These are phyloP conservation scores for Aspergillus sparsus DNA, from an alignment of 495 filamentous ascomycete species.

Conservation along the genomic window DNA sequence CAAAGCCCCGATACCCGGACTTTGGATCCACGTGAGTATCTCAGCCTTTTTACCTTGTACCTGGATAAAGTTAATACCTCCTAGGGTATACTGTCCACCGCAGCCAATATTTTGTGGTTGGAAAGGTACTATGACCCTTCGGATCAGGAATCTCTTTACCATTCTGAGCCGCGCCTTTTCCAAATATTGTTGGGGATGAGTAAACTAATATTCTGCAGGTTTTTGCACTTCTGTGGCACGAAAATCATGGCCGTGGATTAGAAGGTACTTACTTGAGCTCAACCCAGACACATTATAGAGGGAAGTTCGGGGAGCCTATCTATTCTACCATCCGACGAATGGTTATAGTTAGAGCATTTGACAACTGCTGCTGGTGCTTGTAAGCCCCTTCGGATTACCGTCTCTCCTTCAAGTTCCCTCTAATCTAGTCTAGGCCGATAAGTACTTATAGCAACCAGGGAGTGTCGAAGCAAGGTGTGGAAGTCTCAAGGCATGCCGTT, in stretches of 20 bases:
- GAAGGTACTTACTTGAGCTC: slow-evolving; percentile 17
- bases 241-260: slow-evolving; percentile 25
- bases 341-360: slow-evolving; percentile 31
- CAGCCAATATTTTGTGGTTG: background rate
- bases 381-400: slow-evolving; percentile 18
- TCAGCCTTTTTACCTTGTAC: background rate
- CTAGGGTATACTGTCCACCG: slow-evolving; percentile 7
- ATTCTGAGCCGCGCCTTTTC: background rate
- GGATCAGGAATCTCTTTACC: background rate
- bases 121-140: slow-evolving; percentile 11
- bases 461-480: slow-evolving; percentile 34
- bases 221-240: slow-evolving; percentile 37
- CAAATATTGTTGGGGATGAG: background rate
- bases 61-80: background rate
- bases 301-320: slow-evolving; percentile 28
- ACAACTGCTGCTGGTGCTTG: slow-evolving; percentile 35
- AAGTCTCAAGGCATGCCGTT: slow-evolving; percentile 39
- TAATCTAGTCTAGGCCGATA: slow-evolving; percentile 28
- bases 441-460: slow-evolving; percentile 40
- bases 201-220: slow-evolving; percentile 22
- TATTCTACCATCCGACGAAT: slow-evolving; percentile 38
- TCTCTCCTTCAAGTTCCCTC: background rate
- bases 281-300: slow-evolving; percentile 17
- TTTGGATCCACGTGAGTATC: slow-evolving; percentile 14
- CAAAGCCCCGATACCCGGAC: background rate